Evolutionary conservation across 2,329 filamentous ascomycete genomes (phyloP).

Genomic region (Ustilaginoidea virens): DNA sequence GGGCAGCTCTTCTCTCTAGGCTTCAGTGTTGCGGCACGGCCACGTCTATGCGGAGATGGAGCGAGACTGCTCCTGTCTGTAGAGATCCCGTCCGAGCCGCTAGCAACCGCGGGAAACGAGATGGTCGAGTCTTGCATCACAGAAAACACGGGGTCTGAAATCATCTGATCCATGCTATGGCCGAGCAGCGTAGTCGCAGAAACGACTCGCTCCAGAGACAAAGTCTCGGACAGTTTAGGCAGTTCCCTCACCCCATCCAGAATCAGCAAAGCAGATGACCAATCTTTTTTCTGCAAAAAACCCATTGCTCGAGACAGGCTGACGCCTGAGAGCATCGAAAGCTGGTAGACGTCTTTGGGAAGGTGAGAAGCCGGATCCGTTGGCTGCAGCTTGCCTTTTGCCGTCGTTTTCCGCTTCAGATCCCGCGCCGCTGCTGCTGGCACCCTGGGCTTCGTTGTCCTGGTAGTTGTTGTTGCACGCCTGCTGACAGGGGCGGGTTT

Average conservation of each 20-base stretch:
- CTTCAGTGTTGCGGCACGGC: constrained; percentile 10
- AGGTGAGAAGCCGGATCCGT: constrained; percentile 7
- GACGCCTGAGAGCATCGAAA: constrained; percentile 19
- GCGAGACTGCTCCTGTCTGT: constrained; percentile 19
- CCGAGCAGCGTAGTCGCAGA: constrained; percentile 53
- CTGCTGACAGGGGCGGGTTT: constrained; percentile 7
- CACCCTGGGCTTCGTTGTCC: constrained; percentile 7
- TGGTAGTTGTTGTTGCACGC: not conserved
- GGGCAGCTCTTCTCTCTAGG: constrained; percentile 16
- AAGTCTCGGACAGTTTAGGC: constrained; percentile 22
- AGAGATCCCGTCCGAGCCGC: constrained; percentile 23
- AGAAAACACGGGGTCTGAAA: constrained; percentile 70
- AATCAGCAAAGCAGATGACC: constrained; percentile 38
- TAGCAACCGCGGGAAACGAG: constrained; percentile 58
- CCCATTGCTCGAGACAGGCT: constrained; percentile 25
- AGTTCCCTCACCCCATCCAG: constrained; percentile 34
- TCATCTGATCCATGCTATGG: constrained; percentile 57
- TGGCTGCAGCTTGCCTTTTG: constrained; percentile 7
- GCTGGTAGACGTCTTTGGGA: constrained; percentile 19
- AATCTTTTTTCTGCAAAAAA: constrained; percentile 35
- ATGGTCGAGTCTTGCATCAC: constrained; percentile 87
- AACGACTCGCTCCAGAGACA: constrained; percentile 39
- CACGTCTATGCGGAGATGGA: constrained; percentile 21
- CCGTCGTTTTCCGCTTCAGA: constrained; percentile 8
- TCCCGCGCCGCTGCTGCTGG: constrained; percentile 12